Base-by-base conservation (phyloP, 768 basidiomycete species). In the Cytidiella melzeri region DNA sequence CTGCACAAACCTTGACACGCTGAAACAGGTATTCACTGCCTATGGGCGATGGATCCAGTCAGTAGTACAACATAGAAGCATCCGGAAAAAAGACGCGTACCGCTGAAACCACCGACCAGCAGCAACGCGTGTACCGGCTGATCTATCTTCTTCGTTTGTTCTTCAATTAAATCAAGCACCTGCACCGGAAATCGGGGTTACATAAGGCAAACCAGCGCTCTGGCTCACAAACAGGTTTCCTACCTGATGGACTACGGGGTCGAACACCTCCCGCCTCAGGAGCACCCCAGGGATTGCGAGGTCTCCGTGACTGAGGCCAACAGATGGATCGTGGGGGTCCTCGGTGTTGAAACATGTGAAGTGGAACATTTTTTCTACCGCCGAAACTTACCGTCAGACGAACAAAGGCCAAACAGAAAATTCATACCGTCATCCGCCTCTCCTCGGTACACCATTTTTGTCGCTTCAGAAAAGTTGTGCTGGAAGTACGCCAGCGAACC, bases 281-380 rank as follows among this genome's bases (percentile, higher is more conserved):
- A 91, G 67, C 55, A 77, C 82, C 15, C 91, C 91, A 2, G 88
- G 87, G 55, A 93, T 87, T 11, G 80, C 80, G 3, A 94, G 74
- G 64, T 94, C 84, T 1, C 91, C 91, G 57, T 92, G 85, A 52
- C 86, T 70, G 46, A 92, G 69, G 1, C 91, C 91, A 20, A 92
- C 87, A 21, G 76, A 72, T 1, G 84, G 76, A 64, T 93, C 91
- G 58, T 90, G 77, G 6, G 84, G 81, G 61, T 91, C 88, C 56
- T 88, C 83, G 13, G 84, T 81, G 55, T 92, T 92, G 73, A 93
- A 93, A 65, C 88, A 92, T 26, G 83, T 92, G 65, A 92, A 93
- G 62, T 88, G 81, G 69, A 92, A 92, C 72, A 83, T 84, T 48
- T 79, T 83, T 24, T 83, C 90, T 92, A 50, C 6, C n/a, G 25